Conservation (phyloP, 2,329 filamentous ascomycete genomes). For the Pyrenophora seminiperda region DNA sequence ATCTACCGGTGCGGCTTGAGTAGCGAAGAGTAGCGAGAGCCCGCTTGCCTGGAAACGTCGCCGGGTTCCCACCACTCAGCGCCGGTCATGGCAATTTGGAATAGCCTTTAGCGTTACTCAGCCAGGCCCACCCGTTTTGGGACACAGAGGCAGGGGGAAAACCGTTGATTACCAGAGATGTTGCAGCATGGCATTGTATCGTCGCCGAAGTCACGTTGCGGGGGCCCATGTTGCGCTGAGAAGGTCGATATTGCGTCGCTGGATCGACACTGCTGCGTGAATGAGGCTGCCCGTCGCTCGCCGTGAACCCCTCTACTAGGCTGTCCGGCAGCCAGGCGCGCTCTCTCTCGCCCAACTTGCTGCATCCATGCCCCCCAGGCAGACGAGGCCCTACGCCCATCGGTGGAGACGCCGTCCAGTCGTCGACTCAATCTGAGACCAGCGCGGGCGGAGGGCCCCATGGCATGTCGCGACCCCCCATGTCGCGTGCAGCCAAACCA, state of each 20-base stretch:
- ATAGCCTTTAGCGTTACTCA: constrained; percentile 17
- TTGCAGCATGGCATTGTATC: constrained; percentile 3
- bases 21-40: constrained; percentile 22
- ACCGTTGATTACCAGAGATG: constrained; percentile 10
- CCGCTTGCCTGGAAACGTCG: constrained; percentile 20
- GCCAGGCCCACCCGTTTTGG: constrained; percentile 18
- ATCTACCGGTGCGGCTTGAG: constrained; percentile 27
- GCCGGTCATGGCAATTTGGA: constrained; percentile 26
- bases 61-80: constrained; percentile 14
- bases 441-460: constrained; percentile 1
- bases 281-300: too few species aligned
- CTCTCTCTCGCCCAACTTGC: constrained; percentile 9
- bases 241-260: constrained; percentile 20
- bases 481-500: not conserved
- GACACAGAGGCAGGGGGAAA: constrained; percentile 14
- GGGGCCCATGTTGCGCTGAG: not conserved
- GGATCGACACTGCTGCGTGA: not conserved
- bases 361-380: constrained; percentile 10
- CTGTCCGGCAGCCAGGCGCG: too few species aligned
- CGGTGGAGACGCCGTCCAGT: constrained; percentile 3
- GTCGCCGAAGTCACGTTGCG: constrained; percentile 7
- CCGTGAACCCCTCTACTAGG: not conserved
- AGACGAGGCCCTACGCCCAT: constrained; percentile 14
- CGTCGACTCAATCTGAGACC: constrained; percentile 28
- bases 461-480: constrained; percentile 1